phyloP scores from a whole-genome alignment of 371 early-diverging fungal genomes.

The Syncephalastrum monosporum region DNA sequence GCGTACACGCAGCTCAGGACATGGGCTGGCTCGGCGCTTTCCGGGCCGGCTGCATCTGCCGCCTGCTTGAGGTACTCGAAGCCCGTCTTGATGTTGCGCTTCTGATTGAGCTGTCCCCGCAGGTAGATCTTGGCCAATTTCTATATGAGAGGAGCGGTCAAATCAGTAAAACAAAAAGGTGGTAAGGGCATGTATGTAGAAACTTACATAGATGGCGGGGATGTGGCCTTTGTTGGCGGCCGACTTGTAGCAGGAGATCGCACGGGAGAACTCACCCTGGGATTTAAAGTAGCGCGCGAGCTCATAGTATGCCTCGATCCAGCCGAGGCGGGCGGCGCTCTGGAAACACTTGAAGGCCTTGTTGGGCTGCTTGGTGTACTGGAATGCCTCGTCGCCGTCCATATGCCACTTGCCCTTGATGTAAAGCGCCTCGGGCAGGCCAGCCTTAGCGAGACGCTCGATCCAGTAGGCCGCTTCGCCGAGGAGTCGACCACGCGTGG shows the following conservation, averaged over 20 bases:
- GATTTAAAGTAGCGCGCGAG: conserved; percentile 43
- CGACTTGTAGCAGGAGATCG: conserved; percentile 73
- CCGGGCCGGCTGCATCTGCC: conserved; percentile 18
- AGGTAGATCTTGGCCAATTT: conserved; percentile 25
- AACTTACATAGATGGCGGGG: conserved; percentile 17
- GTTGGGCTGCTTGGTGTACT: conserved; percentile 7
- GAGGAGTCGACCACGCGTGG: conserved; percentile 27
- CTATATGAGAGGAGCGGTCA: conserved; percentile 3
- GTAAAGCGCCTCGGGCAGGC: conserved; percentile 70
- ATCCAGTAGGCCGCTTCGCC: conserved; percentile 77
- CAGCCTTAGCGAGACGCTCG: conserved; percentile 60
- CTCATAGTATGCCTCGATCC: conserved; percentile 18
- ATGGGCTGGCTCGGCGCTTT: conserved; percentile 40
- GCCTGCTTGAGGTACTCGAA: conserved; percentile 19
- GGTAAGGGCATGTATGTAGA: background rate
- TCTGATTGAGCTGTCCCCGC: conserved; percentile 16
- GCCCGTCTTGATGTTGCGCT: conserved; percentile 14
- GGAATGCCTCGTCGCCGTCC: conserved; percentile 8
- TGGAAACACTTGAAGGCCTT: conserved; percentile 24
- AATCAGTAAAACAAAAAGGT: background rate
- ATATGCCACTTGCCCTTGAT: conserved; percentile 71
- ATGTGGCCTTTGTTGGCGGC: conserved; percentile 67
- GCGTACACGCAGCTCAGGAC: conserved; percentile 40
- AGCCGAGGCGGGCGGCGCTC: conserved; percentile 20
- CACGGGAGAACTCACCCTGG: conserved; percentile 60